Evolutionary conservation across 352 stramenopile genomes (phyloP).

Genomic region (Saprolegnia parasitica): DNA sequence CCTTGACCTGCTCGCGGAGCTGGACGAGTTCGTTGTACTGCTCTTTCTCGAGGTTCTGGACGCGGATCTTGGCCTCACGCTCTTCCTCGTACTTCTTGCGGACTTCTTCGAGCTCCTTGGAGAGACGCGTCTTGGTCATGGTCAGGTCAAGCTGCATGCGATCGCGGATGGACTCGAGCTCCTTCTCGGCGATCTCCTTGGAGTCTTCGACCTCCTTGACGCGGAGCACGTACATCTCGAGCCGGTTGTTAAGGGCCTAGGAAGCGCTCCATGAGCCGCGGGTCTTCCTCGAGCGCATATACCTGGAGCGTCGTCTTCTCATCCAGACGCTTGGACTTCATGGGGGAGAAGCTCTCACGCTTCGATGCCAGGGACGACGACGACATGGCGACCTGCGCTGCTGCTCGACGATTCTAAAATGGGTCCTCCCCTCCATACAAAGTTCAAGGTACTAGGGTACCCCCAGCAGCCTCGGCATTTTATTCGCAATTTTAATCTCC

Average conservation of each 20-base stretch:
- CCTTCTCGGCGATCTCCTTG: slow-evolving; percentile 62
- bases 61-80: slow-evolving; percentile 60
- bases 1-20: slow-evolving; percentile 62
- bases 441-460: slow-evolving; percentile 1
- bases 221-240: slow-evolving; percentile 78
- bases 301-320: slow-evolving; percentile 79
- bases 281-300: slow-evolving; percentile 19
- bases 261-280: background rate
- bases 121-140: slow-evolving; percentile 48
- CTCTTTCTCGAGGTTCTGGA: slow-evolving; percentile 76
- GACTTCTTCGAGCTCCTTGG: slow-evolving; percentile 72
- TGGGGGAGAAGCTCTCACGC: slow-evolving; percentile 49
- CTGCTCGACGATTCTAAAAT: slow-evolving; percentile 25
- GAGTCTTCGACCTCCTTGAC: slow-evolving; percentile 79
- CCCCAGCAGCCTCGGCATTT: too few relatives aligned
- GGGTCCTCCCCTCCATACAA: slow-evolving; percentile 21
- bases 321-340: slow-evolving; percentile 81
- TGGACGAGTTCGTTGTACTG: slow-evolving; percentile 73
- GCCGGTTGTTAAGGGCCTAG: slow-evolving; percentile 68
- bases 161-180: slow-evolving; percentile 74
- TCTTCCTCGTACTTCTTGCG: slow-evolving; percentile 72
- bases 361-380: slow-evolving; percentile 21
- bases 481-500: too few relatives aligned
- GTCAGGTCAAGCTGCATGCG: slow-evolving; percentile 78
- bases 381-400: slow-evolving; percentile 9